Evolutionary conservation across 345 rosid genomes (phyloP), one percentile per base, ranked within the genome.

Genomic region (Limnanthes douglasii): DNA sequence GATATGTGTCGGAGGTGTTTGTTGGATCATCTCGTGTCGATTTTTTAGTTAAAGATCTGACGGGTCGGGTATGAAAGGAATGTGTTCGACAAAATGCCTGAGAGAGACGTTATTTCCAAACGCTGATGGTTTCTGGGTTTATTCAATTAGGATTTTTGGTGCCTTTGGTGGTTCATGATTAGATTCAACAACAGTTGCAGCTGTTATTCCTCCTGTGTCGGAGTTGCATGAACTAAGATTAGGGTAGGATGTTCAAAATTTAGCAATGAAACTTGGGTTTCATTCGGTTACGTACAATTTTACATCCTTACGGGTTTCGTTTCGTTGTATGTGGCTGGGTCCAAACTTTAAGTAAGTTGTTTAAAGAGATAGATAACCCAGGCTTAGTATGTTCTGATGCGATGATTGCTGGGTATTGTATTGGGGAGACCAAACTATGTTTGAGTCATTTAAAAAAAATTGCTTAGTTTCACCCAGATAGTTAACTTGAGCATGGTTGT

Each of bases 381-480:
- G 94, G 78, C 65, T 50, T 78, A 44, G 66, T 78, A 37, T 72
- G 79, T 56, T 72, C 52, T 54, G 78, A 82, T 29, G 90, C 94
- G 10, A 74, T 82, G 90, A 69, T 82, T 39, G 65, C 75, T 39
- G 90, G 94, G 14, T 72, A 58, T 51, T 55, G 52, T 34, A 82
- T 66, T 50, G 76, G 61, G 4, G 48, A 72, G 31, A 69, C 61
- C 0, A 51, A 61, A 41, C 64, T 55, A 27, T 65, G 90, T 0
- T 41, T 74, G 42, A 46, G 57, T 24, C 26, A 74, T 43, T 82
- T 78, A 53, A 65, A 31, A 55, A 51, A 71, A 39, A 35, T 67
- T 61, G 40, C 69, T 31, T 61, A 41, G 37, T 60, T 61, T 14
- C 64, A n/a, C 74, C 30, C 44, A 46, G 57, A 65, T 40, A 43